These are phyloP conservation scores for Helicostylum pulchrum DNA, from an alignment of 192 early-diverging fungal species.

Conservation along the genomic window DNA sequence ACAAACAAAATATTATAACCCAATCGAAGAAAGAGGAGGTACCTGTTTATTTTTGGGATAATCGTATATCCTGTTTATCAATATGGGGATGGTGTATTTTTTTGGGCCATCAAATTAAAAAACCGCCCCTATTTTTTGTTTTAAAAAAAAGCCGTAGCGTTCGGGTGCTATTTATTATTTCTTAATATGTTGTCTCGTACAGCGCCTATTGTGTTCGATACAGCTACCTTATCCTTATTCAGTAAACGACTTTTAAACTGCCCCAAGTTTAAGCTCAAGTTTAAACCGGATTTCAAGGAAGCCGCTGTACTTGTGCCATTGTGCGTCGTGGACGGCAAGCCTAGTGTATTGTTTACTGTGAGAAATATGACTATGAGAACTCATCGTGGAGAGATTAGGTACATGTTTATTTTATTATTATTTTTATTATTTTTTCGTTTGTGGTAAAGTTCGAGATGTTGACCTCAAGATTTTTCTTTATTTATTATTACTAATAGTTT, in stretches of 20 bases:
- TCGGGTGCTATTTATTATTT: not conserved
- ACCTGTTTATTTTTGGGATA: too few relatives aligned
- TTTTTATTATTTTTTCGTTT: too few relatives aligned
- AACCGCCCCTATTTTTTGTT: not conserved
- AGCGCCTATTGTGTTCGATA: constrained; percentile 12
- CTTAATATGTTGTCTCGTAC: not conserved
- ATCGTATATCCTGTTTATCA: too few relatives aligned
- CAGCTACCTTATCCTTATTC: constrained; percentile 19
- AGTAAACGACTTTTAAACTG: constrained; percentile 23
- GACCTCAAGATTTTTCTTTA: not conserved
- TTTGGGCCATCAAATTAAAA: too few relatives aligned
- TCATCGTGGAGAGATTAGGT: constrained; percentile 80
- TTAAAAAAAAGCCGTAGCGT: too few relatives aligned
- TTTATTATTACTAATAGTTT: constrained; percentile 43
- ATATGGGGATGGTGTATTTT: too few relatives aligned
- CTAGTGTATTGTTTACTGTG: constrained; percentile 77
- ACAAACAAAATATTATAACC: too few relatives aligned
- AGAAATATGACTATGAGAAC: constrained; percentile 59
- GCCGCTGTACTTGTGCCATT: constrained; percentile 53
- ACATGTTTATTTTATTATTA: not conserved
- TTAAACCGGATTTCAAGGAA: constrained; percentile 20
- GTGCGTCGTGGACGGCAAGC: constrained; percentile 52
- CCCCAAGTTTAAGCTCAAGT: constrained; percentile 27
- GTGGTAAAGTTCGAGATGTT: not conserved
- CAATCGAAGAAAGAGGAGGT: too few relatives aligned